These are phyloP conservation scores for Raphanus raphanistrum DNA, from an alignment of 345 rosid genomes.

Conservation along the genomic window DNA sequence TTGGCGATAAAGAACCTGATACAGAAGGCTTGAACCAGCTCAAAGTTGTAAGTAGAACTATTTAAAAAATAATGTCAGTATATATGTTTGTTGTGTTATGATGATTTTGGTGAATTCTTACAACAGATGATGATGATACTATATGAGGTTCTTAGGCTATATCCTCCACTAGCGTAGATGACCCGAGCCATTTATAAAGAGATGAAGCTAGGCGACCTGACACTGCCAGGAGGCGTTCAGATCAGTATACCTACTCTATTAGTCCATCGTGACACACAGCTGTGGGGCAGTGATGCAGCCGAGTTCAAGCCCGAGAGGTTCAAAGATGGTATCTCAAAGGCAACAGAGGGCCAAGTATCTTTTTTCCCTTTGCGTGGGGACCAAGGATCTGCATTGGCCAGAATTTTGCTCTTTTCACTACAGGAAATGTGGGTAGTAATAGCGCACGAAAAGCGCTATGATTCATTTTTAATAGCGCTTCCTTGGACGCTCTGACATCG, in stretches of 20 bases:
- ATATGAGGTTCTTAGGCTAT: not conserved
- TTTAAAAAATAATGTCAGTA: not conserved
- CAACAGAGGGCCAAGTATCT: not conserved
- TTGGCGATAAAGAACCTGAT: not conserved
- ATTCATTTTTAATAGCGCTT: no score
- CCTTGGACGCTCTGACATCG: no score
- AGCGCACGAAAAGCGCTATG: no score
- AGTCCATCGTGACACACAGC: constrained; percentile 44
- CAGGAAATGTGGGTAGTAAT: no score
- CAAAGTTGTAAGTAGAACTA: not conserved
- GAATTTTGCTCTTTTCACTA: not conserved
- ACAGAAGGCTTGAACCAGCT: not conserved
- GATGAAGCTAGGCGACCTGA: constrained; percentile 43
- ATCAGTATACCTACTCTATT: constrained; percentile 30
- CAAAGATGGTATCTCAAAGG: constrained; percentile 36
- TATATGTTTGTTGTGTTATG: not conserved
- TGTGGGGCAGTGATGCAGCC: constrained; percentile 55
- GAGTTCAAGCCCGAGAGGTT: constrained; percentile 62
- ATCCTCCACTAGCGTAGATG: not conserved
- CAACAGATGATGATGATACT: not conserved
- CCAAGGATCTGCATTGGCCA: not conserved
- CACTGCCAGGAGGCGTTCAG: constrained; percentile 37
- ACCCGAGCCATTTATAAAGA: constrained; percentile 23
- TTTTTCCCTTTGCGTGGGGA: not conserved
- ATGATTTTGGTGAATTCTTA: not conserved